These are phyloP conservation scores for Nepenthes mirabilis DNA, from an alignment of 148 eudicot genomes.

Conservation along the genomic window DNA sequence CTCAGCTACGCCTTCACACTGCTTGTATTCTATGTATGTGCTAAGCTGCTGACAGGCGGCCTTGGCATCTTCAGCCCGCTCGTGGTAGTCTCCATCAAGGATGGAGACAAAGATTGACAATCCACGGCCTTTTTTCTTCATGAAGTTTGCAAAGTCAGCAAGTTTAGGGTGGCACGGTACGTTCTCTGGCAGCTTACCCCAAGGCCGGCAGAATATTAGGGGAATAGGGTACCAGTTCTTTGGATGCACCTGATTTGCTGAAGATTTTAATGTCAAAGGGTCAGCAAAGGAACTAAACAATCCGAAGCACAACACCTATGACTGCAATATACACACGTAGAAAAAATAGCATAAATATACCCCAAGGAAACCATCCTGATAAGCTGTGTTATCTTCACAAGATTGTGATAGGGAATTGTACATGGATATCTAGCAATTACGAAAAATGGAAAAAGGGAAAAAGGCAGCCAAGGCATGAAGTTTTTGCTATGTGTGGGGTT, in stretches of 20 bases:
- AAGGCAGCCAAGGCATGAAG: too few species aligned
- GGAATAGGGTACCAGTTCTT: slow-evolving; percentile 99
- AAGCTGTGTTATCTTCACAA: too few species aligned
- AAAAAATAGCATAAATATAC: slow-evolving; percentile 1
- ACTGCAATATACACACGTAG: too few species aligned
- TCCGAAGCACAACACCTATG: too few species aligned
- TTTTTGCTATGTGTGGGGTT: too few species aligned
- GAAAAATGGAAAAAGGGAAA: too few species aligned
- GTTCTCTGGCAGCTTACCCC: slow-evolving; percentile 97
- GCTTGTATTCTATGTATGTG: slow-evolving; percentile 81
- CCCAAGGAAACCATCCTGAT: neutral
- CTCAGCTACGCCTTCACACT: slow-evolving; percentile 96
- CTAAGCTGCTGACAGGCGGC: slow-evolving; percentile 67
- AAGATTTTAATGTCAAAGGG: slow-evolving; percentile 7
- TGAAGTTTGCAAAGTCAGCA: slow-evolving; percentile 94
- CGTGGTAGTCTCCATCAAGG: slow-evolving; percentile 84
- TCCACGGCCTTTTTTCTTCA: slow-evolving; percentile 99
- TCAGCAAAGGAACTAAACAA: neutral
- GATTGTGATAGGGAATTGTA: too few species aligned
- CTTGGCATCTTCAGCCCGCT: slow-evolving; percentile 91
- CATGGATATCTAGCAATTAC: too few species aligned
- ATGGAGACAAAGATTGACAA: slow-evolving; percentile 92
- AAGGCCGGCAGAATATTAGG: slow-evolving; percentile 91
- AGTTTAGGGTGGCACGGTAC: slow-evolving; percentile 99
- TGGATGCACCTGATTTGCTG: slow-evolving; percentile 96